Evolutionary conservation across 768 basidiomycete species (phyloP).

Genomic region (Roridomyces roridus): DNA sequence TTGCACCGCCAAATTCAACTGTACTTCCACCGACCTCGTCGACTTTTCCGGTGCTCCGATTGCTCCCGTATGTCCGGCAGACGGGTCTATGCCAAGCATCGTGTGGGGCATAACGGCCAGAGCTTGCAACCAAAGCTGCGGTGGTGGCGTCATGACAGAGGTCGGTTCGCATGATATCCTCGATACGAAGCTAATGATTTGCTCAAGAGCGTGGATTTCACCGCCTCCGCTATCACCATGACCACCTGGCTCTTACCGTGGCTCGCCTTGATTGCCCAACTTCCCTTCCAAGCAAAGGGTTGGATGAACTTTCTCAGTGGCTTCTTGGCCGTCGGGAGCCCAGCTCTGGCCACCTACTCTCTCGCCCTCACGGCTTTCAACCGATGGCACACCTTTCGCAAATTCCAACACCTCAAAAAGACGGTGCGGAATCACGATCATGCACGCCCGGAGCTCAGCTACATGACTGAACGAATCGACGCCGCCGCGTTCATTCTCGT

Average conservation of each 20-base stretch:
- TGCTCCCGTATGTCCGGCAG: neutral
- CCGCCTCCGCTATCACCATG: slow-evolving; percentile 3
- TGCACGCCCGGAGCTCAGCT: neutral
- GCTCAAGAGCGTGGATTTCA: neutral
- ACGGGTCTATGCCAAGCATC: neutral
- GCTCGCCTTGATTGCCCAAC: slow-evolving; percentile 23
- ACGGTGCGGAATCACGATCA: neutral
- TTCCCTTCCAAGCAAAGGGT: slow-evolving; percentile 22
- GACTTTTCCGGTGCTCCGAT: neutral
- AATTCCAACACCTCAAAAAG: slow-evolving; percentile 9
- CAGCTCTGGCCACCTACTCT: slow-evolving; percentile 7
- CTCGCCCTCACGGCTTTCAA: slow-evolving; percentile 6
- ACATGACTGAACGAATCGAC: slow-evolving; percentile 5
- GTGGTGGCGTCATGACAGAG: slow-evolving; percentile 7
- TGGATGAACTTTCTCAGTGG: slow-evolving; percentile 20
- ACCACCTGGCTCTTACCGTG: slow-evolving; percentile 26
- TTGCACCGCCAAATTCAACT: slow-evolving; percentile 9
- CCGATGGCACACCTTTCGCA: neutral
- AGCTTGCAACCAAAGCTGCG: slow-evolving; percentile 12
- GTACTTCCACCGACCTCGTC: slow-evolving; percentile 14
- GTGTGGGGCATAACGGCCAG: slow-evolving; percentile 16
- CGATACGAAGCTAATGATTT: too few species aligned
- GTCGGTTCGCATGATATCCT: slow-evolving; percentile 2
- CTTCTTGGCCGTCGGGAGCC: slow-evolving; percentile 1
- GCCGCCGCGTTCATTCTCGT: slow-evolving; percentile 10